phyloP scores from a whole-genome alignment of 2,329 filamentous ascomycete genomes.

The Fusarium secorum region DNA sequence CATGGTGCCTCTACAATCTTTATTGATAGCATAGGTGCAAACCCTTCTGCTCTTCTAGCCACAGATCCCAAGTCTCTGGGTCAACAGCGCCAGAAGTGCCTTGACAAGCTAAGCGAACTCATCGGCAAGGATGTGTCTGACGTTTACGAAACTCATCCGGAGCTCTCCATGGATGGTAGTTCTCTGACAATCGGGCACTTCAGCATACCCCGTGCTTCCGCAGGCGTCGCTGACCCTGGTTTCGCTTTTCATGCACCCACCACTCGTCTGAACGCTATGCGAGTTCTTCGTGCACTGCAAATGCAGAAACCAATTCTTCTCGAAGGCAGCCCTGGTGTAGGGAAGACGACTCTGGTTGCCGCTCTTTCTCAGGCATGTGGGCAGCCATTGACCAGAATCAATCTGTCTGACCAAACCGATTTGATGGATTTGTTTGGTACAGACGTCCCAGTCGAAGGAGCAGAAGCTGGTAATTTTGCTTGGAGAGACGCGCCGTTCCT shows the following conservation, averaged over 20 bases:
- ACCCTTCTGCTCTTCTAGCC: constrained; percentile 86
- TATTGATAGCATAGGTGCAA: constrained; percentile 93
- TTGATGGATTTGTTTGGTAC: constrained; percentile 97
- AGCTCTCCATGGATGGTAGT: constrained; percentile 61
- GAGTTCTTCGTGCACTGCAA: constrained; percentile 87
- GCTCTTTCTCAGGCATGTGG: constrained; percentile 83
- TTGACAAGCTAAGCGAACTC: constrained; percentile 74
- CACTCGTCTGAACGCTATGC: constrained; percentile 87
- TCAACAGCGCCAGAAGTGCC: constrained; percentile 74
- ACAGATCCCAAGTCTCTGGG: constrained; percentile 74
- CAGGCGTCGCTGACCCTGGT: constrained; percentile 46
- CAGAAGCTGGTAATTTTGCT: constrained; percentile 85
- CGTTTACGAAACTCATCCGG: constrained; percentile 71
- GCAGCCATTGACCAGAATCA: constrained; percentile 88
- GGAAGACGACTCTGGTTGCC: constrained; percentile 92
- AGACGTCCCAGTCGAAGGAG: constrained; percentile 94
- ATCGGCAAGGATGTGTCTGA: constrained; percentile 67
- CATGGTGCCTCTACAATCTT: constrained; percentile 96
- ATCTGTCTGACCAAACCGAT: constrained; percentile 97
- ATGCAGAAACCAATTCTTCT: constrained; percentile 90
- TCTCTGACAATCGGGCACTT: constrained; percentile 78
- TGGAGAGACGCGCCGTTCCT: constrained; percentile 97
- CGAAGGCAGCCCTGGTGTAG: constrained; percentile 97
- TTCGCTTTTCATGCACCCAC: constrained; percentile 86
- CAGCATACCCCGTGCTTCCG: constrained; percentile 62